Evolutionary conservation across 1,284 basidiomycete species (phyloP), one percentile per base, ranked within the genome.

Genomic region (Tilletiaria anomala): DNA sequence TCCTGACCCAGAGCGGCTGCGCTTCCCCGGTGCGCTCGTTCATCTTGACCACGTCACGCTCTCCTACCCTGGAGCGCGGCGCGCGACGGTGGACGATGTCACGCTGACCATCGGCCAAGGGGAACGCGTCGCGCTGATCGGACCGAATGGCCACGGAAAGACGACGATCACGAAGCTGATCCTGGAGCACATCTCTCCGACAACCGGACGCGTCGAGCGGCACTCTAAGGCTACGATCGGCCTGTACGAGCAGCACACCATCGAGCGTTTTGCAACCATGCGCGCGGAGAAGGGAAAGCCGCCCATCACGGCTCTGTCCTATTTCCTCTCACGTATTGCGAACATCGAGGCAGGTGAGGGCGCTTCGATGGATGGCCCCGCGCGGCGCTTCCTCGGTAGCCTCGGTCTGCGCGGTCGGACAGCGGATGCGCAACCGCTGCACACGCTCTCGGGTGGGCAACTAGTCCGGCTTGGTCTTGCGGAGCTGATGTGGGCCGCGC

Each of bases 221-320:
- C 79, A 82, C 52, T 72, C 78, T 0, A 67, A 72, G 2, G 70
- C 76, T 8, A 71, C 71, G 32, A 73, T 82, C 21, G 77, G 75
- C 1, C 65, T 70, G 50, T 71, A 69, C 45, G 57, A 56, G 3
- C 71, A 72, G 43, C 65, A 69, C 45, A 64, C 63, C n/a, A 63
- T 70, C 47, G 68, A 69, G 40, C 44, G 5, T 18, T n/a, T 16
- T 31, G 21, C 35, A 8, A 12, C 14, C 10, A 11, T 16, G 20
- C 34, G 4, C 6, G 26, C 26, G 10, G n/a, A n/a, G 10, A 29
- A 8, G 26, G 26, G 26, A 8, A 8, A n/a, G 26, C 10, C 8
- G 10, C 10, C 26, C 10, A 8, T n/a, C 26, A 70, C 60, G 41
- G 72, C 75, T 0, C 54, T 77, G 1, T 59, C 67, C 16, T 70